Evolutionary conservation across 768 basidiomycete genomes (phyloP), one percentile per base, ranked within the genome.

Genomic region (Gelatoporia subvermispora): DNA sequence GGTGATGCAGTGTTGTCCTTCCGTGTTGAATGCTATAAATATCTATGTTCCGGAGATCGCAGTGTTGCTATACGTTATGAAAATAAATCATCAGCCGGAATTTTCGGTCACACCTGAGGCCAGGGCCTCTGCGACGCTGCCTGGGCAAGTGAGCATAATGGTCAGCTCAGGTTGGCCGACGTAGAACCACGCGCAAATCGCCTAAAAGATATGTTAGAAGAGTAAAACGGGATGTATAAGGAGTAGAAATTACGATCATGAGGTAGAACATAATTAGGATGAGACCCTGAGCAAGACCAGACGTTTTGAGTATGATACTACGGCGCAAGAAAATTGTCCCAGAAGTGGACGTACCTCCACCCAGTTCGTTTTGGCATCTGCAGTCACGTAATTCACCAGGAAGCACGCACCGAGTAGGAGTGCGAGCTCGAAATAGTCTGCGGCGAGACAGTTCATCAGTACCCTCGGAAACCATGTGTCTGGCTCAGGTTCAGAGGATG

Each of bases 291-390:
- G 34, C 18, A 22, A 20, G 63, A 73, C 13, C 28, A 7, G 28
- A n/a, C n/a, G n/a, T n/a, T 31, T 13, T 7, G 28, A 7, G 28
- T 13, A 31, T 31, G 7, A 31, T 31, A 50, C 28, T 31, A 13
- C 28, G 28, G 73, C 83, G 47, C 81, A 81, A 75, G 85, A 81
- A 40, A 71, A 42, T 58, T 86, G 86, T 61, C 5, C 28, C 13
- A 36, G 3, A 8, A 3, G 25, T 9, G 7, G 15, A 31, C 51
- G 22, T 16, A 53, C 84, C 68, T 88, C 85, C 1, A 76, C 79
- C 84, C 85, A 88, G 58, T 88, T 88, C 3, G 87, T 88, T 65
- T 88, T 87, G 10, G 79, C 69, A 60, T 88, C 86, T 1, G 84
- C 82, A 11, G 85, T 87, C 44, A 88, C 82, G 59, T 85, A 87